Conservation (phyloP, 176 grass and related monocot species). For the Oryza glaberrima region DNA sequence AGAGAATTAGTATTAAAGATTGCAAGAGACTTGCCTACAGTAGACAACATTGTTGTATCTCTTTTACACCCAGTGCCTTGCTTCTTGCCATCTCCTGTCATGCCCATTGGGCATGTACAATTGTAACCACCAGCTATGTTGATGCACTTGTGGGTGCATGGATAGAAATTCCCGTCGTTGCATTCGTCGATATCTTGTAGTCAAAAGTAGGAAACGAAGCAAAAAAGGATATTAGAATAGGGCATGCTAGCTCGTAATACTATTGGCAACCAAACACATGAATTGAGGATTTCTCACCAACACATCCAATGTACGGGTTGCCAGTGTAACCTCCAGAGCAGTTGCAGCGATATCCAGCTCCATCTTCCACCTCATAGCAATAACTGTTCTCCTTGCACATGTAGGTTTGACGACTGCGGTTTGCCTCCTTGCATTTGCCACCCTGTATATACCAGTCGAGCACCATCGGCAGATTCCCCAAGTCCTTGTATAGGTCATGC, state of each 20-base stretch:
- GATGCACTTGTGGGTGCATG: slow-evolving; percentile 32
- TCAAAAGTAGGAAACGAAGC: neutral
- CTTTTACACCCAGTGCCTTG: neutral
- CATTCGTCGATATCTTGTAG: slow-evolving; percentile 47
- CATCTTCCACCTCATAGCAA: slow-evolving; percentile 13
- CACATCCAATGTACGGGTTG: slow-evolving; percentile 33
- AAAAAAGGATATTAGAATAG: neutral
- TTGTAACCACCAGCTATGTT: slow-evolving; percentile 1
- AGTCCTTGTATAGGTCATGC: neutral
- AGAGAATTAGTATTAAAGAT: neutral
- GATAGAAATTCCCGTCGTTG: neutral
- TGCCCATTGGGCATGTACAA: slow-evolving; percentile 34
- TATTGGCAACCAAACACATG: neutral
- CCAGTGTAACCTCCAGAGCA: slow-evolving; percentile 19
- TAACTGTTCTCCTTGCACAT: slow-evolving; percentile 26
- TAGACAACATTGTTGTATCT: slow-evolving; percentile 4
- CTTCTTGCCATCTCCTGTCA: slow-evolving; percentile 30
- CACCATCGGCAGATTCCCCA: slow-evolving; percentile 2
- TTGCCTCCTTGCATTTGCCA: slow-evolving; percentile 4
- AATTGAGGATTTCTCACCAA: slow-evolving; percentile 2
- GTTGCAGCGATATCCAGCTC: slow-evolving; percentile 29
- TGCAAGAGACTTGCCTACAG: neutral
- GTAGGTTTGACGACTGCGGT: neutral
- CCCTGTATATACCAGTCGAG: slow-evolving; percentile 7
- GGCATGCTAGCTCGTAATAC: neutral